A percentile compares a stretch with the other conserved stretches of the same genome.
These are phyloP conservation scores for Vigna nakashimae DNA, from an alignment of 306 rosid species.

Conservation along the genomic window DNA sequence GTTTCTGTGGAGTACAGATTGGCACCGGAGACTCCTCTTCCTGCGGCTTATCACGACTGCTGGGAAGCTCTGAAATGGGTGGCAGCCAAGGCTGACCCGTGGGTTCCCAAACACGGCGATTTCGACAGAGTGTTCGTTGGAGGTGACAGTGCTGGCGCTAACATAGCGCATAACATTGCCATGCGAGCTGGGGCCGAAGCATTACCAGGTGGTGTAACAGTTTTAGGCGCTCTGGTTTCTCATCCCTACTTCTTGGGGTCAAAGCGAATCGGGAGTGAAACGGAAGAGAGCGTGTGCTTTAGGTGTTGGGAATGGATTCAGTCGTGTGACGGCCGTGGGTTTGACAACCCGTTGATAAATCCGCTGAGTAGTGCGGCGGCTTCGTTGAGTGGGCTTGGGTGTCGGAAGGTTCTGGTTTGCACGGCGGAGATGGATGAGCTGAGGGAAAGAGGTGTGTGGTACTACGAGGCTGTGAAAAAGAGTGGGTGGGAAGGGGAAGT, in stretches of 20 bases:
- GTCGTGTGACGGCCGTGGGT: conserved; percentile 30
- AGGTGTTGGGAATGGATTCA: conserved; percentile 7
- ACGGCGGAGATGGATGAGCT: conserved; percentile 21
- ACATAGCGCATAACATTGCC: conserved; percentile 37
- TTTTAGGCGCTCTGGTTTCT: conserved; percentile 38
- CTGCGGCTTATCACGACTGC: conserved; percentile 43
- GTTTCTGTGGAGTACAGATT: conserved; percentile 45
- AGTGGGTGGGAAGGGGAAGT: conserved; percentile 52
- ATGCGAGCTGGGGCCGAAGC: conserved; percentile 46
- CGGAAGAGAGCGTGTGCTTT: background rate
- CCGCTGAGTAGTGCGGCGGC: conserved; percentile 43
- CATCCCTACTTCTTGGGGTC: conserved; percentile 48
- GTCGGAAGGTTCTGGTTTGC: conserved; percentile 45
- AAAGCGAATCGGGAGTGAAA: conserved; percentile 33
- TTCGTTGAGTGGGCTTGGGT: conserved; percentile 48
- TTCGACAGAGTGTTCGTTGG: conserved; percentile 37
- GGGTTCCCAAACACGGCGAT: conserved; percentile 51
- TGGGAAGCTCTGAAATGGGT: conserved; percentile 49
- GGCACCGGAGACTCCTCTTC: conserved; percentile 42
- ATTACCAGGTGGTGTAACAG: conserved; percentile 6
- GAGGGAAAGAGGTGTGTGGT: conserved; percentile 53
- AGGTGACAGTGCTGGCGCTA: conserved; percentile 51
- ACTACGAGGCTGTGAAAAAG: conserved; percentile 39
- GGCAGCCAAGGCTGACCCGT: conserved; percentile 9
- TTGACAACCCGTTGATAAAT: conserved; percentile 44